Conservation (phyloP, 257 asterid genomes). For the Leptodermis oblonga region DNA sequence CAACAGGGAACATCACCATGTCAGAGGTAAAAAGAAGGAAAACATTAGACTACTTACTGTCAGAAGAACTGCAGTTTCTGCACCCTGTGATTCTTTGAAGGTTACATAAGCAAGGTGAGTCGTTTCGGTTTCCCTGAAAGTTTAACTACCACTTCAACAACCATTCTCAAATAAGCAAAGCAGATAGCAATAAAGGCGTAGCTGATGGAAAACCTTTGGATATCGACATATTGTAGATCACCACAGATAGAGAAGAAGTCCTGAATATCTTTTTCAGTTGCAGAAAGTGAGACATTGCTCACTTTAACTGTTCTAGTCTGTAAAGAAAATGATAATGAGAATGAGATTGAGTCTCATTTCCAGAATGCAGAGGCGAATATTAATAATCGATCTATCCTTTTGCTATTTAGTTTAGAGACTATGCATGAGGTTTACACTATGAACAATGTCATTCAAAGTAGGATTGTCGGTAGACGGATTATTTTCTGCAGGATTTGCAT, state of each 20-base stretch:
- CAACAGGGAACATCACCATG: neutral
- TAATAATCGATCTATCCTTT: neutral
- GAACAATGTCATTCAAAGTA: conserved; percentile 25
- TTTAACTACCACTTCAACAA: neutral
- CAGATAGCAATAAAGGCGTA: neutral
- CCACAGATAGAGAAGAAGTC: conserved; percentile 56
- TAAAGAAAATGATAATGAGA: neutral
- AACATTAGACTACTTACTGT: conserved; percentile 32
- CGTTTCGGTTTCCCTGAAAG: conserved; percentile 39
- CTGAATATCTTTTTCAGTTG: conserved; percentile 35
- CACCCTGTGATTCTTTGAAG: conserved; percentile 46
- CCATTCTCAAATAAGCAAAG: neutral
- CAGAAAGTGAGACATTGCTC: conserved; percentile 36
- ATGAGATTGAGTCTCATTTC: neutral
- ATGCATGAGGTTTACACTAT: conserved; percentile 29
- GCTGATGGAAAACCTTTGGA: conserved; percentile 40
- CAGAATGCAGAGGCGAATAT: neutral
- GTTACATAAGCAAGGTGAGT: conserved; percentile 26
- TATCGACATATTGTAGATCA: conserved; percentile 44
- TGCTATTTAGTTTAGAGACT: neutral
- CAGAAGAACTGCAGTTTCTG: conserved; percentile 51
- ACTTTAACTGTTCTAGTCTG: conserved; percentile 48
- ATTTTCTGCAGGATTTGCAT: conserved; percentile 19
- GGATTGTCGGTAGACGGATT: conserved; percentile 19
- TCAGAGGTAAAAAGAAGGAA: neutral